phyloP scores from a whole-genome alignment of 331 rosid genomes.

The Stylosanthes scabra region DNA sequence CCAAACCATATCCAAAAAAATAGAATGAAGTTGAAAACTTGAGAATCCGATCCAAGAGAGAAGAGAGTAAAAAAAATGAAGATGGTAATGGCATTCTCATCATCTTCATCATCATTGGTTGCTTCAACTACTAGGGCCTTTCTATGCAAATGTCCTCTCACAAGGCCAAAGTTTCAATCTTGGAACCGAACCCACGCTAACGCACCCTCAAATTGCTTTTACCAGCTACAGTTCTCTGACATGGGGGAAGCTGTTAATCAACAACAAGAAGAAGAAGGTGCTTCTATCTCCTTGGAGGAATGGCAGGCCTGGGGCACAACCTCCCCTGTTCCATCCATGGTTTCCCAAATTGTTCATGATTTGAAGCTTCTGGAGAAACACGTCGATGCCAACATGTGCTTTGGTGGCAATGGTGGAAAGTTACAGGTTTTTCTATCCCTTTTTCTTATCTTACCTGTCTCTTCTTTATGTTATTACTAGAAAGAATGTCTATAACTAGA shows the following conservation, averaged over 20 bases:
- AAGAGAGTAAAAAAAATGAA: no score
- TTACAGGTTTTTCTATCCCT: constrained; percentile 53
- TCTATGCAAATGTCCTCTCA: not conserved
- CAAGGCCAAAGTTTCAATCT: not conserved
- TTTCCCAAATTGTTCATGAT: constrained; percentile 64
- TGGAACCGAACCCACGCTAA: not conserved
- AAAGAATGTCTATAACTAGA: not conserved
- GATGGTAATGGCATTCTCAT: no score
- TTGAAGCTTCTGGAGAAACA: constrained; percentile 67
- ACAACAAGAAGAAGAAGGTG: constrained; percentile 11
- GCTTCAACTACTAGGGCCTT: not conserved
- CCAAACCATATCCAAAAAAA: no score
- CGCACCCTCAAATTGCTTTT: not conserved
- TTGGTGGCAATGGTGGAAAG: constrained; percentile 88
- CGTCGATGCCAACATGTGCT: constrained; percentile 65
- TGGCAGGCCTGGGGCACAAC: constrained; percentile 93
- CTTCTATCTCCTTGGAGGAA: constrained; percentile 66
- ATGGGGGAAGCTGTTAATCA: constrained; percentile 17
- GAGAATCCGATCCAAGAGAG: no score
- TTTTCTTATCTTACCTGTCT: not conserved
- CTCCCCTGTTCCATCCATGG: constrained; percentile 72
- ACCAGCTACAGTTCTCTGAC: not conserved
- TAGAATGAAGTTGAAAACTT: no score
- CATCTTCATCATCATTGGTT: not conserved
- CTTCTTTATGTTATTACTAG: not conserved